Conservation (phyloP, 1,284 basidiomycete species). For the Ceratobasidium sp. region DNA sequence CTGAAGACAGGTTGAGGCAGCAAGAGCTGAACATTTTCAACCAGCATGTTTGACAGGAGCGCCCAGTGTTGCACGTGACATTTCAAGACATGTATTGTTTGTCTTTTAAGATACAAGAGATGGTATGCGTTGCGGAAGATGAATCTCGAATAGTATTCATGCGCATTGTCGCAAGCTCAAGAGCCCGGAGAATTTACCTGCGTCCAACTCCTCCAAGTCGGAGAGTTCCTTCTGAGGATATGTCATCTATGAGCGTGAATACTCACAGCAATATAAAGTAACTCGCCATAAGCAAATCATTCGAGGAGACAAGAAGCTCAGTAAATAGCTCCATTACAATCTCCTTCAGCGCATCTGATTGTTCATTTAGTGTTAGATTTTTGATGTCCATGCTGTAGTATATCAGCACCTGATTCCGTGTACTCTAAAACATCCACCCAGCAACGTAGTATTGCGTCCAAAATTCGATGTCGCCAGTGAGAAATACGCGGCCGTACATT, state of each 20-base stretch:
- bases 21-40: neutral
- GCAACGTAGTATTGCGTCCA: conserved; percentile 66
- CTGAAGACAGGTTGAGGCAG: neutral
- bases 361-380: conserved; percentile 41
- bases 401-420: conserved; percentile 43
- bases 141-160: neutral
- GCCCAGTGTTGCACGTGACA: conserved; percentile 46
- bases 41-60: neutral
- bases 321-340: conserved; percentile 51
- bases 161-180: neutral
- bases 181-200: conserved; percentile 1
- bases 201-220: conserved; percentile 3
- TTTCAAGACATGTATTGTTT: conserved; percentile 50
- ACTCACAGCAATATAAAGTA: conserved; percentile 44
- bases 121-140: conserved; percentile 53
- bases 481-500: conserved; percentile 64
- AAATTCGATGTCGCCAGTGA: conserved; percentile 67
- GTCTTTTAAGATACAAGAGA: neutral
- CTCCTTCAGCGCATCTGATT: conserved; percentile 44
- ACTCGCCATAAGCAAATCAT: neutral
- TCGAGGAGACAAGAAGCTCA: conserved; percentile 46
- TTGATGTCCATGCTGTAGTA: conserved; percentile 41
- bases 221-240: conserved; percentile 12
- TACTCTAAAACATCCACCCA: conserved; percentile 61
- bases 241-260: conserved; percentile 40